Evolutionary conservation across 306 rosid species (phyloP).

Genomic region (Betula pendula): DNA sequence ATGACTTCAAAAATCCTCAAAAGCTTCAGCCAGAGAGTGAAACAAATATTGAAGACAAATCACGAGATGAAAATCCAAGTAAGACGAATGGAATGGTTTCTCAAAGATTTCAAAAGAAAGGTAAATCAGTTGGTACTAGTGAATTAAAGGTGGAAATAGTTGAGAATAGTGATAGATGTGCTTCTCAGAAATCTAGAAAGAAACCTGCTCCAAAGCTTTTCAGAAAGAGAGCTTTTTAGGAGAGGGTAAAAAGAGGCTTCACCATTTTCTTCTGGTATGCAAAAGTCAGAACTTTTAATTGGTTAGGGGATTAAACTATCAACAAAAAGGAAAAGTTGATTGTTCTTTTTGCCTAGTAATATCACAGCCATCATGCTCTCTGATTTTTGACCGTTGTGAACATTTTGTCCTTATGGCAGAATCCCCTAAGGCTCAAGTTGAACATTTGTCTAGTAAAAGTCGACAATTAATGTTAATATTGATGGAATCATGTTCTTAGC

Average conservation of each 20-base stretch:
- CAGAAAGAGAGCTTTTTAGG: conserved; percentile 37
- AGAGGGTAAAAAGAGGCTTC: not conserved
- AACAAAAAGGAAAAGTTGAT: not conserved
- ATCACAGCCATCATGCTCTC: not conserved
- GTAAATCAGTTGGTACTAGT: conserved; percentile 7
- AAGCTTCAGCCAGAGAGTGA: conserved; percentile 18
- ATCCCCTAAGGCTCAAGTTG: not conserved
- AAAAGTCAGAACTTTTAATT: not conserved
- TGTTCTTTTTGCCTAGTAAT: not conserved
- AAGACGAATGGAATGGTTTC: not conserved
- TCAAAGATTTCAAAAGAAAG: conserved; percentile 9
- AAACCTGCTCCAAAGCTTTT: conserved; percentile 29
- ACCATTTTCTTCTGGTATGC: not conserved
- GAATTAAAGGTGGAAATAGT: conserved; percentile 23
- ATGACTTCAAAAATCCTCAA: conserved; percentile 29
- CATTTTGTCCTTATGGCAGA: not conserved
- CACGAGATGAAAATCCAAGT: conserved; percentile 4
- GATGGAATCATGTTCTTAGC: not conserved
- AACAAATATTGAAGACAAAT: conserved; percentile 22
- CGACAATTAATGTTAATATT: not conserved
- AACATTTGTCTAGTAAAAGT: not conserved
- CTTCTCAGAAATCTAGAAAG: conserved; percentile 19
- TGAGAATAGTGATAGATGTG: conserved; percentile 12
- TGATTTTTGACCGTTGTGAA: not conserved
- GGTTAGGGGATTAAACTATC: not conserved